Percentiles rank a stretch among this genome's conserved stretches.
phyloP scores from a whole-genome alignment of 768 basidiomycete genomes.

The Lactarius hatsudake region DNA sequence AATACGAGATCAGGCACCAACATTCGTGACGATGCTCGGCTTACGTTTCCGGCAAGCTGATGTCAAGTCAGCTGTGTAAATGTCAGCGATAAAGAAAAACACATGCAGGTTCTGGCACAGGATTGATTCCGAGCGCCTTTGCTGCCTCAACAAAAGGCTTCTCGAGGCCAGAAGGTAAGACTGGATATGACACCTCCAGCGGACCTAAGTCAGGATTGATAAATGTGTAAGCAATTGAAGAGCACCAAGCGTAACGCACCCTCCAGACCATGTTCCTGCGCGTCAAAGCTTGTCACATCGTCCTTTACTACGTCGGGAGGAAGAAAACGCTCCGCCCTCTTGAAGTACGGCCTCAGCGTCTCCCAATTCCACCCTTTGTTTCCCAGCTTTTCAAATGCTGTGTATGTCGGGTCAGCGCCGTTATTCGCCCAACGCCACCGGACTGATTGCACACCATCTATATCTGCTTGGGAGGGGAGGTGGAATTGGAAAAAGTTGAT shows the following conservation, averaged over 20 bases:
- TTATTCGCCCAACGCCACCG: too few relatives aligned
- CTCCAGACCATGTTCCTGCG: conserved; percentile 17
- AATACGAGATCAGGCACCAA: not conserved
- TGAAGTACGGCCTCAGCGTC: conserved; percentile 23
- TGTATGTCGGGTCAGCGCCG: not conserved
- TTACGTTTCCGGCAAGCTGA: conserved; percentile 24
- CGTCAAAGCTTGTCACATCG: conserved; percentile 11
- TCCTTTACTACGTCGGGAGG: not conserved
- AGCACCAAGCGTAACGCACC: not conserved
- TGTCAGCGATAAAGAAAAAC: not conserved
- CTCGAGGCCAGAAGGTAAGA: conserved; percentile 11
- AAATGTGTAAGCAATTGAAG: too few relatives aligned
- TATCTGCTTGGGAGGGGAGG: conserved; percentile 18
- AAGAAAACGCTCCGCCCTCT: conserved; percentile 23
- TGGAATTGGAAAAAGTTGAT: conserved; percentile 27
- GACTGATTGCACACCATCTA: conserved; percentile 22
- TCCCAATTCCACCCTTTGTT: conserved; percentile 32
- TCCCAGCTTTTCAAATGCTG: conserved; percentile 28
- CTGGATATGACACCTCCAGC: conserved; percentile 13
- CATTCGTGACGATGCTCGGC: not conserved
- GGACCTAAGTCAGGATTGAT: conserved; percentile 13
- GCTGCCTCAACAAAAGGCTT: conserved; percentile 11
- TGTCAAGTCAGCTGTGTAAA: not conserved
- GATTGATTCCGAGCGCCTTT: not conserved
- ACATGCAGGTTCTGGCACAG: conserved; percentile 10